phyloP scores from a whole-genome alignment of 768 basidiomycete species.

The Auriscalpium orientale region DNA sequence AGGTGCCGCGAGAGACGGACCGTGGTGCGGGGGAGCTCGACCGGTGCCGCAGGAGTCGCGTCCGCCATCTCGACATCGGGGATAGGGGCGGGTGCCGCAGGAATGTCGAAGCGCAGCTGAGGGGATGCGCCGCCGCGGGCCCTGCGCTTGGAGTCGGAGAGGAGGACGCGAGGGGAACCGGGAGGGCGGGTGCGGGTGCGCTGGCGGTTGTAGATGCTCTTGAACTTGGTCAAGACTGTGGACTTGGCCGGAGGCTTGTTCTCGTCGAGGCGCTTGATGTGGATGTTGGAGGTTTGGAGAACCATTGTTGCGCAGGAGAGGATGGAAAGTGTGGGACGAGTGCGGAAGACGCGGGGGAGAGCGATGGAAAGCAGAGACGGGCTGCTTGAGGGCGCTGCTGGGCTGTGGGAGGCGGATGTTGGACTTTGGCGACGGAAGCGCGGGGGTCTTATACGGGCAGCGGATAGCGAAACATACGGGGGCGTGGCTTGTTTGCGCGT shows the following conservation, averaged over 20 bases:
- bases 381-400: not conserved
- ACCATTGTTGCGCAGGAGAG: not conserved
- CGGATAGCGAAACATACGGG: not conserved
- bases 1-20: not conserved
- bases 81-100: not conserved
- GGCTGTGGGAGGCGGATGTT: not conserved
- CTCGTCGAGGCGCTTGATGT: not conserved
- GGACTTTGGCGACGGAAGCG: not conserved
- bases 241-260: not conserved
- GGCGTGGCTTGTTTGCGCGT: not conserved
- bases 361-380: not conserved
- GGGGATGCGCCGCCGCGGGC: not conserved
- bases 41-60: not conserved
- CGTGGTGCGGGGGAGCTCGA: not conserved
- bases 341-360: not conserved
- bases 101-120: not conserved
- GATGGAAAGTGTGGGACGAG: not conserved
- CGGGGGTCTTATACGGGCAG: not conserved
- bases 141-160: not conserved
- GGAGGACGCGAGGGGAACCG: not conserved
- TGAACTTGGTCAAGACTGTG: not conserved
- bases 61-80: slow-evolving; percentile 1
- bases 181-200: not conserved
- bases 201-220: not conserved
- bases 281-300: not conserved